Base-by-base conservation (phyloP, 164 flowering plant species). In the Stephania yunnanensis region DNA sequence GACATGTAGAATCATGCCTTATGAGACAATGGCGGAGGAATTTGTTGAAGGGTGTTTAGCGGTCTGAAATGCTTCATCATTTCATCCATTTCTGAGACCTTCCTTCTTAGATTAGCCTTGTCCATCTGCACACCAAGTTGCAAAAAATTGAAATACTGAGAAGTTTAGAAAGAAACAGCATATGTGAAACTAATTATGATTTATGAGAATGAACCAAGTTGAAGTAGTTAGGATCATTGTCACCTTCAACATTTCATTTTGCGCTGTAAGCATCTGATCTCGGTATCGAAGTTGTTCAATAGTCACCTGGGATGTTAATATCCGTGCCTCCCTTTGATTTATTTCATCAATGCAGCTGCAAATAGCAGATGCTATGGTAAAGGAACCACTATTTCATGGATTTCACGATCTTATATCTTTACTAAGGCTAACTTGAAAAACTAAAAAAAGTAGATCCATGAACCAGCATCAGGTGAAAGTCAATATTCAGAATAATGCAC, bases 221-320 rank as follows among this genome's bases (percentile, higher is more conserved):
- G 10, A 31, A 36, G n/a, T 72, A 1, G 15, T 46, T 30, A 74
- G 36, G 50, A 77, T 73, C 10, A 15, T 44, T 5, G 70, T 63
- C 68, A 90, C 98, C 97, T 92, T 89, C 79, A 93, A 77, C 92
- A 92, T 87, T 75, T 89, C 92, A 81, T 92, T 93, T 78, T 93
- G 92, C 45, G 91, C 89, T 29, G 85, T 78, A 55, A 92, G 88
- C 76, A 89, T 81, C 79, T 89, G 92, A 77, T 88, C 90, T 45
- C 91, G 88, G 71, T 89, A 87, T 69, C 80, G 81, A 73, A 90
- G 85, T 78, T 90, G 91, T 79, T 86, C 89, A 36, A 87, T 52
- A 25, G 48, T 75, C 71, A 89, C 81, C 77, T 89, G 87, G 30
- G 84, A 77, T 73, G 82, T 78, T 11, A 89, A 79, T 17, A 85